Conservation (phyloP, 192 early-diverging fungal genomes). For the Diversispora epigaea region DNA sequence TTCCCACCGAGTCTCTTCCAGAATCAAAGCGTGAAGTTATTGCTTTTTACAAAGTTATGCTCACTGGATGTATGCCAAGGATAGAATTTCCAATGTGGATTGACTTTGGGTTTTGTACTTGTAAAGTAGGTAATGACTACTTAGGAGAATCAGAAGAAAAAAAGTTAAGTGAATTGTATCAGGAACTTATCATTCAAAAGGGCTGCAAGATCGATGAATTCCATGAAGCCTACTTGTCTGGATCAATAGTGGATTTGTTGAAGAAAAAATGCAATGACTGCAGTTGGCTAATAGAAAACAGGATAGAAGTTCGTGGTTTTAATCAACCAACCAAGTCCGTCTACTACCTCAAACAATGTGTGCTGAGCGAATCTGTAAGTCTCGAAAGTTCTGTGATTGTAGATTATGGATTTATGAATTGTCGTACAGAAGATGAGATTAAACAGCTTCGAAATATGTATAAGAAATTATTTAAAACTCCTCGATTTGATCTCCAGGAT, state of each 20-base stretch:
- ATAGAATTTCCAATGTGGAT: neutral
- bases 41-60: neutral
- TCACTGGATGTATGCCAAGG: neutral
- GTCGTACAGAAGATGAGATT: constrained; percentile 1
- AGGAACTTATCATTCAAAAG: constrained; percentile 4
- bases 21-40: neutral
- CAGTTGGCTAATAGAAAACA: neutral
- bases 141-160: neutral
- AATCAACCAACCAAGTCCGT: neutral
- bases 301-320: neutral
- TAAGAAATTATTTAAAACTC: neutral
- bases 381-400: neutral
- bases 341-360: neutral
- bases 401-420: constrained; percentile 13
- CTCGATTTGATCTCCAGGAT: neutral
- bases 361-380: neutral
- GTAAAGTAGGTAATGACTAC: neutral
- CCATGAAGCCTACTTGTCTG: neutral
- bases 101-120: constrained; percentile 14
- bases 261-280: neutral
- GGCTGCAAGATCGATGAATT: constrained; percentile 3
- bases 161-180: neutral
- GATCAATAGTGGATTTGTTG: constrained; percentile 1
- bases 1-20: neutral
- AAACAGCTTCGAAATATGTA: constrained; percentile 2